Conservation (phyloP, 139 green algal species). For the Chlorella sorokiniana region DNA sequence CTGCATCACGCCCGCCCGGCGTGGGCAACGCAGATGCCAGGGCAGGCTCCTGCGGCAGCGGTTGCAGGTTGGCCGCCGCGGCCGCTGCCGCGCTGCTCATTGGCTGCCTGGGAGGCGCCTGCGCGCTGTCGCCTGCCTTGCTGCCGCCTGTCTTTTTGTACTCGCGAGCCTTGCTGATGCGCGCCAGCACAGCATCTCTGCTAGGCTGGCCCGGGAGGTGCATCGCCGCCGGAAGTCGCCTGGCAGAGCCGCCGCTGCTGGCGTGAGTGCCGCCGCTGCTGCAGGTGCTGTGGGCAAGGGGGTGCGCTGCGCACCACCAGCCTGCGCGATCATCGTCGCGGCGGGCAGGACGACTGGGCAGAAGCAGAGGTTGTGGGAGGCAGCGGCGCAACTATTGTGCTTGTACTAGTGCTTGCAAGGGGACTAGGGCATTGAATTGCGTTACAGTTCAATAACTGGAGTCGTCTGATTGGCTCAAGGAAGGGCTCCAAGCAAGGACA, state of each 20-base stretch:
- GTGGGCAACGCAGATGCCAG: background rate
- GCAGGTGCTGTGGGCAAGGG: background rate
- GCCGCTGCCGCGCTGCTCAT: background rate
- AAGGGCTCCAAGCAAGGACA: too few species aligned
- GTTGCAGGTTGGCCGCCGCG: background rate
- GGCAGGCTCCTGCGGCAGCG: background rate
- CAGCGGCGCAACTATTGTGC: background rate
- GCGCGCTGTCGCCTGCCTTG: background rate
- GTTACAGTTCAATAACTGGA: background rate
- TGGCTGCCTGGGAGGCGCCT: background rate
- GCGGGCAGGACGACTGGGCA: too few species aligned
- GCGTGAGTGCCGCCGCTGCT: background rate
- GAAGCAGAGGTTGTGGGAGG: background rate
- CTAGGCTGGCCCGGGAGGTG: background rate
- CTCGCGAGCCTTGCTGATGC: slow-evolving; percentile 21
- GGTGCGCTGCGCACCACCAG: background rate
- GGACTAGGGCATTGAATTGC: background rate
- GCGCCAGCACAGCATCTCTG: slow-evolving; percentile 18
- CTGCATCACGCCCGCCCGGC: background rate
- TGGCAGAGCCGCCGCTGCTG: background rate
- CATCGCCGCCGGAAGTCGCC: background rate
- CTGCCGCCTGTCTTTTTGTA: slow-evolving; percentile 18
- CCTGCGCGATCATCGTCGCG: background rate
- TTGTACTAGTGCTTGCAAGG: background rate
- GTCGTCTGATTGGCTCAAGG: background rate